A percentile compares a stretch with the other conserved stretches of the same genome.
Conservation (phyloP, 2,329 filamentous ascomycete species). For the Fusarium secorum region DNA sequence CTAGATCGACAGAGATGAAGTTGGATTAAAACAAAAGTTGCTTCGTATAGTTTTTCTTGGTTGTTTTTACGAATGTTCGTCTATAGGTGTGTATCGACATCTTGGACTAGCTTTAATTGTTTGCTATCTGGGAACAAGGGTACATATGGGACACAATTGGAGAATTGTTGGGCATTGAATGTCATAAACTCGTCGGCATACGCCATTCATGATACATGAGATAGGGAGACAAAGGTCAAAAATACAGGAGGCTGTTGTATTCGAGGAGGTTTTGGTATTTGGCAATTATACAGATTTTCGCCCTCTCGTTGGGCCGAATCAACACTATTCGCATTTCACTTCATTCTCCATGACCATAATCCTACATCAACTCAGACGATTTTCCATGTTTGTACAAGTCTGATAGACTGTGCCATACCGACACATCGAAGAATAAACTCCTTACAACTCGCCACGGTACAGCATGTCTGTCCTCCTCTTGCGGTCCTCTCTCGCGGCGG, state of each 20-base stretch:
- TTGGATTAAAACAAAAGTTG: conserved; percentile 3
- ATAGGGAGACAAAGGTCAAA: neutral
- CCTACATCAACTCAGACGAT: conserved; percentile 35
- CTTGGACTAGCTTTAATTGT: neutral
- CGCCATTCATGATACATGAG: neutral
- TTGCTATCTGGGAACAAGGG: neutral
- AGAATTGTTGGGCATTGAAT: neutral
- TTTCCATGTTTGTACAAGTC: conserved; percentile 37
- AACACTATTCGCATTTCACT: conserved; percentile 22
- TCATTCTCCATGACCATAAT: conserved; percentile 32
- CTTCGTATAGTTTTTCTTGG: neutral
- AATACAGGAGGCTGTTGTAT: conserved; percentile 30
- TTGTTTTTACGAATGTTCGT: neutral
- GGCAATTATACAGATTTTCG: conserved; percentile 37
- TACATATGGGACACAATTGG: neutral
- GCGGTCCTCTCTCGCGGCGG: conserved; percentile 63
- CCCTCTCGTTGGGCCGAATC: conserved; percentile 14
- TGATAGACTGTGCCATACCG: conserved; percentile 1
- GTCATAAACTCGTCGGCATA: neutral
- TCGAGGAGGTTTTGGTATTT: conserved; percentile 37
- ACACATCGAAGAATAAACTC: neutral
- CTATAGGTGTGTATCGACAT: neutral
- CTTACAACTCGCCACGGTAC: conserved; percentile 59
- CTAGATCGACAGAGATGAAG: conserved; percentile 24
- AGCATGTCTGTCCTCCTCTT: conserved; percentile 62